Base-by-base conservation (phyloP, 768 basidiomycete genomes). In the Xerocomellus chrysenteron region DNA sequence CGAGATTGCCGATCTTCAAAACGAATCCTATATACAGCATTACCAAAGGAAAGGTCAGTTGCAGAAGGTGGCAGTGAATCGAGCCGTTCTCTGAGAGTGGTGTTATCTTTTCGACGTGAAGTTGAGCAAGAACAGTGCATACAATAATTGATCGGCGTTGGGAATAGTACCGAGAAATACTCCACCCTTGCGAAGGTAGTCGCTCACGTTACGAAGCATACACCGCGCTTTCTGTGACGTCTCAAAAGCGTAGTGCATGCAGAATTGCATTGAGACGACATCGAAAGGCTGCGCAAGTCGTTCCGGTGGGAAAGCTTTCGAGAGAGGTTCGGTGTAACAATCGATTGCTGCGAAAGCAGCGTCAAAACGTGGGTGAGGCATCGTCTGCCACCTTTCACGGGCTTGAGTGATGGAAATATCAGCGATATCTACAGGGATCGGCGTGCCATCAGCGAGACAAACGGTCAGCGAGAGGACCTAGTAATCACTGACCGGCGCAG, bases 161-260 rank as follows among this genome's bases (percentile, higher is more conserved):
- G 97, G 94, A 55, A 97, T 90, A 1, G 97, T 99, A n/a, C 97
- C 97, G 51, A 99, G 83, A 65, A 98, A 97, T n/a, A 87, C 75
- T 5, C 97, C 97, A 26, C 95, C 96, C 28, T 80, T 77, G 32
- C 90, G 78, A 44, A 99, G 77, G 79, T 88, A 87, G 45, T 80
- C 74, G 54, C 85, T 83, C 32, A 94, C 95, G 69, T 99, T 99
- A 37, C 85, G 81, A 33, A 99, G 83, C 97, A 99, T 97, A 70
- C 85, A 88, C 33, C 92, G 82, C 26, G 86, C 90, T 68, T 97
- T 97, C 56, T 82, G 77, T 32, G 85, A 82, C n/a, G 82, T 88
- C 72, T 98, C 94, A 70, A 99, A 98, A 9, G 97, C 97, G 68
- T 99, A 98, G 71, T 99, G 97, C 92, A 99, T 98, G 73, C 97